phyloP scores from a whole-genome alignment of 2,329 filamentous ascomycete genomes.

The Cladosporium sp. region DNA sequence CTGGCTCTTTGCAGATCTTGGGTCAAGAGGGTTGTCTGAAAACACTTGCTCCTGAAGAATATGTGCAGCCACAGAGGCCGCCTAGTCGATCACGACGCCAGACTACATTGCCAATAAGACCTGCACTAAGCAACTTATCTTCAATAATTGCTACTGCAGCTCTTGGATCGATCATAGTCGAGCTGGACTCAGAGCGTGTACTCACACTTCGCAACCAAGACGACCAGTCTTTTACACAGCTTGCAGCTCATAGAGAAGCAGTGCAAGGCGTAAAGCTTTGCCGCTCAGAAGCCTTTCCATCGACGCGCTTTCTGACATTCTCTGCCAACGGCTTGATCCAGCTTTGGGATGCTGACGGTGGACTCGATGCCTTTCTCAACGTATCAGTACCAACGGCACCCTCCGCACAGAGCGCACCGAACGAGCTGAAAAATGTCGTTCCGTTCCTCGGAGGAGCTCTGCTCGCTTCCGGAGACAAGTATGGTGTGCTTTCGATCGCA shows the following conservation, averaged over 20 bases:
- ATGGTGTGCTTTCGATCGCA: conserved; percentile 65
- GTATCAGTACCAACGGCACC: conserved; percentile 51
- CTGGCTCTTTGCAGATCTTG: conserved; percentile 62
- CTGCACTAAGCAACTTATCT: not conserved
- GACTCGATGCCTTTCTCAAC: conserved; percentile 58
- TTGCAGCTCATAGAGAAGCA: conserved; percentile 55
- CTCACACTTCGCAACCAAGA: conserved; percentile 13
- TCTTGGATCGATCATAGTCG: conserved; percentile 31
- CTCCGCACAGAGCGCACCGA: conserved; percentile 27
- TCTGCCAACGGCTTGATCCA: conserved; percentile 74
- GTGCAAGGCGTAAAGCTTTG: conserved; percentile 70
- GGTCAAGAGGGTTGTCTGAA: conserved; percentile 59
- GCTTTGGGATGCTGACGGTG: conserved; percentile 76
- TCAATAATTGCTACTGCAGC: conserved; percentile 37
- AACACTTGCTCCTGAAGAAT: conserved; percentile 39
- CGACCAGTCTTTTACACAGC: conserved; percentile 26
- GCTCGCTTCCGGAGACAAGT: conserved; percentile 79
- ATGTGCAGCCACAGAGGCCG: conserved; percentile 20
- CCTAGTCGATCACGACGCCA: conserved; percentile 17
- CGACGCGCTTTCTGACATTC: conserved; percentile 84
- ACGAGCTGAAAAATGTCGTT: conserved; percentile 56
- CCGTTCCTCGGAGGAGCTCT: conserved; percentile 59
- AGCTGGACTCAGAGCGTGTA: conserved; percentile 23
- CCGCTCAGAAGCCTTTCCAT: conserved; percentile 52
- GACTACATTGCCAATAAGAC: conserved; percentile 19